phyloP scores from a whole-genome alignment of 2,329 filamentous ascomycete species.

The Hymenoscyphus salicellus region DNA sequence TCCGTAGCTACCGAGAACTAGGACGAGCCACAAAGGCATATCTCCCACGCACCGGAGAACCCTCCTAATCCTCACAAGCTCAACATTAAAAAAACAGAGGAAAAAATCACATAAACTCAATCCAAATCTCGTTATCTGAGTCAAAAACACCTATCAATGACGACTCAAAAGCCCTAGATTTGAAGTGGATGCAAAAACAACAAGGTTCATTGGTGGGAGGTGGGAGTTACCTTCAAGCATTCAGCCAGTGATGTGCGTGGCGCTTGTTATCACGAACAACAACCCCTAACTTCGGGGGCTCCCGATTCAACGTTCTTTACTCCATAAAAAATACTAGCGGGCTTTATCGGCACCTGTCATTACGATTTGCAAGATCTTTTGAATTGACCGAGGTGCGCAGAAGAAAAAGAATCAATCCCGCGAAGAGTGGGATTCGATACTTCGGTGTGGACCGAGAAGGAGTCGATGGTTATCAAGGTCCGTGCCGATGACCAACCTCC shows the following conservation, averaged over 20 bases:
- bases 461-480: background rate
- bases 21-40: background rate
- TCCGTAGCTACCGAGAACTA: background rate
- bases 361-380: background rate
- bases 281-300: background rate
- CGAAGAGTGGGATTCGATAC: constrained; percentile 5
- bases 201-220: background rate
- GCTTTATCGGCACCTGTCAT: background rate
- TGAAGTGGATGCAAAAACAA: background rate
- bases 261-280: background rate
- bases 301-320: background rate
- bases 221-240: background rate
- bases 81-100: too few species aligned
- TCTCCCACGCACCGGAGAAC: background rate
- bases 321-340: background rate
- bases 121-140: background rate
- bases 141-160: background rate
- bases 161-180: background rate
- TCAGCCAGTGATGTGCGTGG: background rate
- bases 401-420: background rate
- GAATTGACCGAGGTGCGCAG: background rate
- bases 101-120: background rate
- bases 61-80: background rate
- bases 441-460: constrained; percentile 1
- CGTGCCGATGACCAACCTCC: background rate